Percentiles rank a stretch among this genome's conserved stretches.
phyloP scores from a whole-genome alignment of 129 eudicot genomes.

The Centaurea solstitialis region DNA sequence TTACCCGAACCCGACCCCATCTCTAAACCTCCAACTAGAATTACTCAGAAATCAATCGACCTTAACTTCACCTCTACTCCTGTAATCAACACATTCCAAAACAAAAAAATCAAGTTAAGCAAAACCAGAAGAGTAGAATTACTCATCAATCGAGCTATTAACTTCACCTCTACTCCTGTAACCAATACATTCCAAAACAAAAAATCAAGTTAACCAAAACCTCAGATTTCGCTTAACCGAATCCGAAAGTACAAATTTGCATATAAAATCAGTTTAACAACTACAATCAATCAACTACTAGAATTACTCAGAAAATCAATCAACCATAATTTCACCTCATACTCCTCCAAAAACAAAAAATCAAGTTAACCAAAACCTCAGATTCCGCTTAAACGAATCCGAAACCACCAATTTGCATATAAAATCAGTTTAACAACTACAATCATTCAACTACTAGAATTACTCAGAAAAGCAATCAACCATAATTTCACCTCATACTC shows the following conservation, averaged over 20 bases:
- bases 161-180: slow-evolving; percentile 12
- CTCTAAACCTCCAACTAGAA: slow-evolving; percentile 8
- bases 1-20: slow-evolving; percentile 51
- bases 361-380: not conserved
- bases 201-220: not conserved
- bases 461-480: not conserved
- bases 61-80: slow-evolving; percentile 14
- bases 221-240: not conserved
- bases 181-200: not conserved
- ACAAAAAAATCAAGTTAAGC: not conserved
- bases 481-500: slow-evolving; percentile 11
- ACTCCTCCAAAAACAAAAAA: not conserved
- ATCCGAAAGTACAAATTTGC: not conserved
- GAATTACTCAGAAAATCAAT: slow-evolving; percentile 1
- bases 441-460: not conserved
- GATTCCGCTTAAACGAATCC: not conserved
- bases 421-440: not conserved
- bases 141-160: slow-evolving; percentile 7
- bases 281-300: not conserved
- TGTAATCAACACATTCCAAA: not conserved
- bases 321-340: slow-evolving; percentile 12
- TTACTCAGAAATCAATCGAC: not conserved
- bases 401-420: not conserved
- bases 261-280: not conserved
- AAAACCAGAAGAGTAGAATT: not conserved